Base-by-base conservation (phyloP, 2,329 filamentous ascomycete species). In the Aspergillus unguis region DNA sequence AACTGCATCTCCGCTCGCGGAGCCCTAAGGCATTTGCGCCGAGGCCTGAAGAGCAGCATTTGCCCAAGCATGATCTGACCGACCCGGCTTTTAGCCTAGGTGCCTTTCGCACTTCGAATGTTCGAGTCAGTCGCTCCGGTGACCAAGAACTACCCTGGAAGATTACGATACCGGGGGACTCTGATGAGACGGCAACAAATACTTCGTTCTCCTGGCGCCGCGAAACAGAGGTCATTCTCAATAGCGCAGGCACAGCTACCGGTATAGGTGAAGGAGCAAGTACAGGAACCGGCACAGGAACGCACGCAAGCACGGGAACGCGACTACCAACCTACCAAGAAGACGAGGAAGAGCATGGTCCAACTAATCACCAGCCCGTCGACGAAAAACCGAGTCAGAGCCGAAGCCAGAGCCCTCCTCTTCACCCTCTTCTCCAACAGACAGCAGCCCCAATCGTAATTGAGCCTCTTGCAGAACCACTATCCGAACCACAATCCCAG, bases 121-220 rank as follows among this genome's bases (percentile, higher is more conserved):
- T 65, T 1, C 62, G 66, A 31, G 62, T 67, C n/a, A 59, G 63
- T 8, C 64, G 68, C 10, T 52, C 63, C 35, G 68, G 65, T 9
- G 68, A 70, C 52, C 71, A 73, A 54, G 68, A 72, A 52, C 58
- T 61, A 6, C 71, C 71, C 3, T 73, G 66, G 60, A 66, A 63
- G 10, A 66, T 73, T 43, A 65, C 57, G 2, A 58, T 73, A 5
- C 69, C 71, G 2, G 65, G 66, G 2, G 57, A 57, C n/a, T 49
- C 58, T 4, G 48, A 59, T 42, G 57, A 59, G 5, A 33, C 26
- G 3, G 29, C 47, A 17, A 35, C 8, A 5, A 31, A 46, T 27
- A 28, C 44, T 29, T 38, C 40, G 17, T 17, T 43, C 37, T 42
- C 47, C 43, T 55, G 54, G 51, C 45, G 47, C 25, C 53, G 41